Evolutionary conservation across 345 rosid genomes (phyloP), one percentile per base, ranked within the genome.

Genomic region (Linum lewisii): DNA sequence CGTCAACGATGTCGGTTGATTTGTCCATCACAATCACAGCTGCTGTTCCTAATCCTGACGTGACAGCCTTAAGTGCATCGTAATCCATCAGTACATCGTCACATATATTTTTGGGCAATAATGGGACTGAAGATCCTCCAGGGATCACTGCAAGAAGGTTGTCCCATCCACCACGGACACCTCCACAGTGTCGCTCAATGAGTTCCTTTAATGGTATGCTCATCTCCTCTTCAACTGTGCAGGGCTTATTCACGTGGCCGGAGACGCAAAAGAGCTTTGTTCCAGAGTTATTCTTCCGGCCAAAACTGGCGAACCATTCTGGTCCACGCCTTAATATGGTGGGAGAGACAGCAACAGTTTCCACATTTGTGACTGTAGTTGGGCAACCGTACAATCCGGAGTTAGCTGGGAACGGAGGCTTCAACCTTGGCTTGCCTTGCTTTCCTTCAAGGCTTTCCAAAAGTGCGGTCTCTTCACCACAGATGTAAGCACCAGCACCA

Each of bases 401-500:
- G 82, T 89, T 89, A 54, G 95, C 99, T 52, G 97, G 99, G 80
- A 87, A 93, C 34, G 99, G 97, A 69, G 99, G 99, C 85, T 93
- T 93, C 88, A 93, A 74, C 74, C 99, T 81, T 52, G 98, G 98
- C 59, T 92, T 92, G 54, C 96, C 96, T 76, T 92, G 98, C 63
- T 84, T 92, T 45, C 98, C 98, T 78, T 92, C 96, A 34, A 92
- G 98, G 67, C 96, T 92, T 67, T 92, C 96, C 69, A 92, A 69
- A 69, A 89, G 96, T 15, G 99, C 92, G 21, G 99, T 93, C 83
- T 93, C 99, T 70, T 93, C 99, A 62, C 92, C 99, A 70, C 99
- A 89, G 38, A 93, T 89, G 69, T 93, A 93, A 32, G 99, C 99
- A 73, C 97, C 96, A 19, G 99, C 99, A 42, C 99, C 99, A 64